Evolutionary conservation across 1,284 basidiomycete species (phyloP), one percentile per base, ranked within the genome.

Genomic region (Ganoderma lingzhi): DNA sequence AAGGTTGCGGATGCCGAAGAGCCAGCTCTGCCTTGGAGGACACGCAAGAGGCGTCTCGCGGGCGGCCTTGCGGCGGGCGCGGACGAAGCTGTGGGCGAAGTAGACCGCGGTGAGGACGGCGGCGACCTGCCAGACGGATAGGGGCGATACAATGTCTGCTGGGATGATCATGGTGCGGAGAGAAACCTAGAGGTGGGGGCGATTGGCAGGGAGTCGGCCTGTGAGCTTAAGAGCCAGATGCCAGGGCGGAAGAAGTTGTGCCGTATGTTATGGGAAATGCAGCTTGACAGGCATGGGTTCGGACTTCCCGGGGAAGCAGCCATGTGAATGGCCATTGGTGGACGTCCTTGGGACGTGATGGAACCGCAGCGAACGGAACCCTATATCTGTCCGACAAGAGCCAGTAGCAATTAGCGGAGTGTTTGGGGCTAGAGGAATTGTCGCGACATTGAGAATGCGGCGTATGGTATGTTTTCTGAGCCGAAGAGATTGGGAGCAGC

Each of bases 21-120:
- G 45, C 39, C 78, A 53, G 61, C 76, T 80, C 1, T 75, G 71
- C 48, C 70, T 71, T 0, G 78, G 74, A 1, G 82, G 82, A 1
- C 82, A 79, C 2, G 70, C 69, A 19, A 83, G 78, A n/a, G 75
- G 73, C 0, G 82, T 83, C 3, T 76, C 75, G 35, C 63, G 69
- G 51, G 51, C 71, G 56, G 45, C 71, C 9, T 15, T 64, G 42
- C 44, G 39, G 66, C 71, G n/a, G 30, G 68, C 39, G 51, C 69
- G 37, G 17, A 71, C 28, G 63, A 70, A 8, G 53, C 69, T 73
- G 64, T 72, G 59, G 17, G 72, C 9, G n/a, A 70, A 58, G 42
- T 74, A 78, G 19, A 74, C 23, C 0, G 63, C 70, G 19, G 35
- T 23, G 42, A 69, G n/a, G 28, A 67, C n/a, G 35, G 68, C 65